Base-by-base conservation (phyloP, 345 rosid species). In the Luvunga scandens region DNA sequence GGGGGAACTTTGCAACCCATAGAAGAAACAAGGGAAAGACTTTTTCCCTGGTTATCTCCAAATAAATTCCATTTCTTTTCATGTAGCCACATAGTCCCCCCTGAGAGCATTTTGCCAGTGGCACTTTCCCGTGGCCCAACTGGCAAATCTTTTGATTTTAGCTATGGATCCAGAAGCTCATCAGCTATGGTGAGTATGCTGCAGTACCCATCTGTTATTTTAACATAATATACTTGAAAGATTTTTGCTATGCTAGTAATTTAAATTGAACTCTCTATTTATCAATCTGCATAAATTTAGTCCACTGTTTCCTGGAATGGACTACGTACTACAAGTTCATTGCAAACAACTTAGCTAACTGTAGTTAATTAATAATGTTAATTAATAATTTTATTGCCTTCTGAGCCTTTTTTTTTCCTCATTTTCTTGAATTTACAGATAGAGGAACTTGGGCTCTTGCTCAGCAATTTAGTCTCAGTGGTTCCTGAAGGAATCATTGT, bases 1-100 rank as follows among this genome's bases (percentile, higher is more conserved):
- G 99, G 99, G 56, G 99, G 98, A 75, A 95, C 99, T 80, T 89
- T 95, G 84, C 98, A 95, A 82, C 99, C 99, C 66, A 86, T 95
- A 66, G 97, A 93, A 89, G 98, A 92, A 85, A 91, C 97, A 67
- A 92, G 96, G 83, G 98, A 91, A 78, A 86, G 97, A 48, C 98
- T 93, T 76, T 93, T 95, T 83, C 97, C 99, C 22, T 82, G 94
- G 91, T 81, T 95, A 83, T 91, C 91, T 65, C 79, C 77, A 31
- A 84, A 88, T 79, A 88, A 87, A 79, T 84, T 92, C 77, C 90
- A 89, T 76, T 92, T 95, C 88, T 93, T 92, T 83, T 92, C 97
- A 42, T 95, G 99, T 81, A 76, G 89, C 83, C 99, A 95, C 78
- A 92, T 95, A 78, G 89, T 95, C 72, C 94, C 99, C 75, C 87